These are phyloP conservation scores for Mycogone perniciosa DNA, from an alignment of 2,329 filamentous ascomycete species.

Conservation along the genomic window DNA sequence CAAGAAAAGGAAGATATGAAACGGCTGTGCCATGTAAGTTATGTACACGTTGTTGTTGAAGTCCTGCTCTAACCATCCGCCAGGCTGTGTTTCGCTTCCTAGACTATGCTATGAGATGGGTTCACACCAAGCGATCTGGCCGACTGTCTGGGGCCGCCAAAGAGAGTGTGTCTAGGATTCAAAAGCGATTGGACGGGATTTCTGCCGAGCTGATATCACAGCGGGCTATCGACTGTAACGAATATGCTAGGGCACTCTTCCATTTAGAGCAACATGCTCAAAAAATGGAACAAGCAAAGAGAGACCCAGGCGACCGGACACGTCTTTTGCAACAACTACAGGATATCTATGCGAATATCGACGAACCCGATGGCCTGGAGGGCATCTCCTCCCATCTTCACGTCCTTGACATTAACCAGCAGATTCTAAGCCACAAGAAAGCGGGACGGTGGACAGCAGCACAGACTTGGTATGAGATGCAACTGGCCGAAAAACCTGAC, in stretches of 20 bases:
- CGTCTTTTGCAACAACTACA: slow-evolving; percentile 73
- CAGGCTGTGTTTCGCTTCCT: slow-evolving; percentile 81
- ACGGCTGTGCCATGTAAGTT: slow-evolving; percentile 74
- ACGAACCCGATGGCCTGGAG: slow-evolving; percentile 94
- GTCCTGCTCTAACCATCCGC: slow-evolving; percentile 14
- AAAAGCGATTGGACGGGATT: slow-evolving; percentile 52
- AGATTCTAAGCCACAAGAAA: slow-evolving; percentile 87
- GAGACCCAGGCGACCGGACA: slow-evolving; percentile 48
- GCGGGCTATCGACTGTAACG: slow-evolving; percentile 87
- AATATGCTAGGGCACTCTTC: slow-evolving; percentile 86
- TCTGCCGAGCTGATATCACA: slow-evolving; percentile 69
- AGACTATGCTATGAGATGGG: slow-evolving; percentile 87
- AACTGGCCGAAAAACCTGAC: slow-evolving; percentile 70
- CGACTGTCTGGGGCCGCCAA: slow-evolving; percentile 35
- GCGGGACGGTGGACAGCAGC: slow-evolving; percentile 90
- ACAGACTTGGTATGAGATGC: slow-evolving; percentile 95
- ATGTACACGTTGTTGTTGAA: neutral
- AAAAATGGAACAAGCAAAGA: slow-evolving; percentile 38
- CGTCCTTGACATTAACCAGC: slow-evolving; percentile 85
- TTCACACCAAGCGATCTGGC: slow-evolving; percentile 60
- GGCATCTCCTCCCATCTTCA: slow-evolving; percentile 85
- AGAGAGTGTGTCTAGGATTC: slow-evolving; percentile 43
- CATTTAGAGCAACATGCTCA: slow-evolving; percentile 88
- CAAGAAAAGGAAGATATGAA: slow-evolving; percentile 69
- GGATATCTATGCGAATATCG: slow-evolving; percentile 93